phyloP scores from a whole-genome alignment of 345 rosid genomes.

The Garcia nutans region DNA sequence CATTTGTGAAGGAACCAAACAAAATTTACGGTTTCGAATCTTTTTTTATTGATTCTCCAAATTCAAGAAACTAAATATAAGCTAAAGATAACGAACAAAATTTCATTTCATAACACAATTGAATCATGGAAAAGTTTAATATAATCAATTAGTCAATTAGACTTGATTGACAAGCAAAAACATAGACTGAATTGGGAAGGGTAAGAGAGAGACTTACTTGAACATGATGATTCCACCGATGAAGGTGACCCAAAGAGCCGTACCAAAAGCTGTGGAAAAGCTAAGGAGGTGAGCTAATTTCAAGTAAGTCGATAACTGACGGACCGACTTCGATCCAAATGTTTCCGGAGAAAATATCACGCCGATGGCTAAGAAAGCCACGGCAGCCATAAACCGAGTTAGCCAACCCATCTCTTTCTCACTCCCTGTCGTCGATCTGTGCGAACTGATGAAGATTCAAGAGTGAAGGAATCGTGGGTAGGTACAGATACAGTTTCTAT shows the following conservation, averaged over 20 bases:
- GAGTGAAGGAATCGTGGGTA: not conserved
- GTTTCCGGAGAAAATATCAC: constrained; percentile 84
- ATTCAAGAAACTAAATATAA: not conserved
- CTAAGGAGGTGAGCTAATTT: constrained; percentile 85
- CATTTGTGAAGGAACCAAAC: not conserved
- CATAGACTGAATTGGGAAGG: not conserved
- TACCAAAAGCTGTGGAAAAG: constrained; percentile 94
- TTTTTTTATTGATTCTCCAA: not conserved
- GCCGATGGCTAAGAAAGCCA: constrained; percentile 74
- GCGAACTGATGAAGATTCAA: not conserved
- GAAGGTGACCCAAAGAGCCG: constrained; percentile 97
- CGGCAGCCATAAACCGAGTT: constrained; percentile 61
- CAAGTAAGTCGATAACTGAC: constrained; percentile 47
- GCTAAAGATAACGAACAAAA: not conserved
- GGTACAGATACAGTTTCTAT: too few relatives aligned
- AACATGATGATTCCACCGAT: constrained; percentile 99
- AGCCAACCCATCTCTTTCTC: constrained; percentile 76
- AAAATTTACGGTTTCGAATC: not conserved
- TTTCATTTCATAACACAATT: too few relatives aligned
- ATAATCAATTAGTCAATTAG: not conserved
- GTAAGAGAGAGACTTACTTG: constrained; percentile 45
- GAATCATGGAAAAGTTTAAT: not conserved
- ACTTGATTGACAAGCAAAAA: not conserved
- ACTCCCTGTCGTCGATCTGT: too few relatives aligned
- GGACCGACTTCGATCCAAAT: constrained; percentile 64